Percentiles rank a stretch among this genome's conserved stretches.
These are phyloP conservation scores for Alternaria sp. DNA, from an alignment of 2,329 filamentous ascomycete species.

Conservation along the genomic window DNA sequence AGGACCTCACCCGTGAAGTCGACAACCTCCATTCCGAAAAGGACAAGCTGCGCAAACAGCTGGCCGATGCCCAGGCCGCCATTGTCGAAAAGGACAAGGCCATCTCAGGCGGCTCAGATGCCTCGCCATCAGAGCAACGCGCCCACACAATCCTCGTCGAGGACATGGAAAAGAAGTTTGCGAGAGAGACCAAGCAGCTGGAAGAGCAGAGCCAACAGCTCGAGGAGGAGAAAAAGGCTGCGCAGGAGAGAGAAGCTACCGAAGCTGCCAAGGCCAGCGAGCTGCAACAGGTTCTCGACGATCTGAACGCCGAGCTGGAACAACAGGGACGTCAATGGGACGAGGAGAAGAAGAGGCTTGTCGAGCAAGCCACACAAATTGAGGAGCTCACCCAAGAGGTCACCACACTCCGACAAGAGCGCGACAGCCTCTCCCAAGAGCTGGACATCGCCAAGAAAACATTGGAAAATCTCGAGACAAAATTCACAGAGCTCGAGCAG, in stretches of 20 bases:
- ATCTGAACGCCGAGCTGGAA: slow-evolving; percentile 48
- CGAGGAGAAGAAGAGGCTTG: slow-evolving; percentile 48
- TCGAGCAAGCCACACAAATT: slow-evolving; percentile 42
- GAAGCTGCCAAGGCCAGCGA: slow-evolving; percentile 46
- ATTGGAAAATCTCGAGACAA: slow-evolving; percentile 40
- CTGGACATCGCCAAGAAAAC: slow-evolving; percentile 32
- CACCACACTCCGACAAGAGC: slow-evolving; percentile 34
- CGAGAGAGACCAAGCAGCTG: slow-evolving; percentile 43
- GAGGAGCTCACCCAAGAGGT: slow-evolving; percentile 38
- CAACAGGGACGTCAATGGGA: slow-evolving; percentile 48
- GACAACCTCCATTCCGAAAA: slow-evolving; percentile 44
- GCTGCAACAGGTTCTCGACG: slow-evolving; percentile 47
- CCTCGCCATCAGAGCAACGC: slow-evolving; percentile 24
- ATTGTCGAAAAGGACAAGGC: slow-evolving; percentile 45
- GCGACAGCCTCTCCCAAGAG: slow-evolving; percentile 35
- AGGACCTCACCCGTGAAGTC: slow-evolving; percentile 44
- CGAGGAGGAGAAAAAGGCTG: slow-evolving; percentile 42
- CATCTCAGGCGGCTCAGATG: slow-evolving; percentile 31
- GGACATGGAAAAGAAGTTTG: slow-evolving; percentile 50
- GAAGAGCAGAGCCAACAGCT: slow-evolving; percentile 45
- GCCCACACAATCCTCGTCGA: slow-evolving; percentile 40
- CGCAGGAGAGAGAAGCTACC: slow-evolving; percentile 42
- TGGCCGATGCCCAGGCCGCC: slow-evolving; percentile 43
- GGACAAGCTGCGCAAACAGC: slow-evolving; percentile 42
- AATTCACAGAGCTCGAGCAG: slow-evolving; percentile 39